Evolutionary conservation across 129 eudicot species (phyloP).

Genomic region (Arctium minus): DNA sequence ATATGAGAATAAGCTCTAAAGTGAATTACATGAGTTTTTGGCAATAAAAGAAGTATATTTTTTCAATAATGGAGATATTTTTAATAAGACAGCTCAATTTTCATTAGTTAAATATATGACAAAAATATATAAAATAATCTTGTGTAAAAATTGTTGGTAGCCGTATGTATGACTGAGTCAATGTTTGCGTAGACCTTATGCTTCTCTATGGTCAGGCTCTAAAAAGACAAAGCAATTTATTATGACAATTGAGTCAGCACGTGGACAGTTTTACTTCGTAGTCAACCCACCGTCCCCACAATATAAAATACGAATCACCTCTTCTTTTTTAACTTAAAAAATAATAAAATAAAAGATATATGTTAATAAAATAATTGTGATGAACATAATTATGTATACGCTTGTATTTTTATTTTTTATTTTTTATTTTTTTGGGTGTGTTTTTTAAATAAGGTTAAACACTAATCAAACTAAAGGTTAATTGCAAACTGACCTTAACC

Average conservation of each 20-base stretch:
- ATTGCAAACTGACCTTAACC: too few species aligned
- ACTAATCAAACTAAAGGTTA: background rate
- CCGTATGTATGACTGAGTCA: background rate
- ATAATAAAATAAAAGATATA: too few species aligned
- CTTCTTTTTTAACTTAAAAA: too few species aligned
- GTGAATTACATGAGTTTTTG: too few species aligned
- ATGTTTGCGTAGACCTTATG: background rate
- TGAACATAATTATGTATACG: background rate
- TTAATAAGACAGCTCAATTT: too few species aligned
- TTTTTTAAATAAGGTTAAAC: too few species aligned
- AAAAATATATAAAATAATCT: background rate
- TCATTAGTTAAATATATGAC: background rate
- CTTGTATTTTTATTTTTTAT: background rate
- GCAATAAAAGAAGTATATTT: too few species aligned
- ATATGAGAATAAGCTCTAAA: too few species aligned
- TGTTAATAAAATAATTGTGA: background rate
- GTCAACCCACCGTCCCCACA: background rate
- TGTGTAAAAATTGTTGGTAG: background rate
- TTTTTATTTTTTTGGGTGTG: too few species aligned
- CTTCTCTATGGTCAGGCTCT: background rate
- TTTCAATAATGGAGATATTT: background rate
- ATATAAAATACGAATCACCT: background rate
- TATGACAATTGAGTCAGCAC: constrained; percentile 1
- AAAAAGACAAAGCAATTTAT: constrained; percentile 6
- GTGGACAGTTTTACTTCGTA: background rate